Base-by-base conservation (phyloP, 2,329 filamentous ascomycete species). In the Neofusicoccum parvum region DNA sequence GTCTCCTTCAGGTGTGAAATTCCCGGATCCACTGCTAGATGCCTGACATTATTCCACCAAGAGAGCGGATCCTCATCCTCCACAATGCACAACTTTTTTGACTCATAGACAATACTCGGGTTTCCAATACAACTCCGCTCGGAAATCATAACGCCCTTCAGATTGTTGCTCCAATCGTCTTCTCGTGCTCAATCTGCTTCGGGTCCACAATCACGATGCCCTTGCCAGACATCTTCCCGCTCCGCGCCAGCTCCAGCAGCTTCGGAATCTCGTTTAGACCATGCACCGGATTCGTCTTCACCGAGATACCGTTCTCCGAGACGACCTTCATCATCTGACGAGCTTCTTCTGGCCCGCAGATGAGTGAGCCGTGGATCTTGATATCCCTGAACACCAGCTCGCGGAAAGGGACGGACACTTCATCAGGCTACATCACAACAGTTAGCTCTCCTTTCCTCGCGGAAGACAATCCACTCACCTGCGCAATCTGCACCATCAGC, bases 401-500 rank as follows among this genome's bases (percentile, higher is more conserved):
- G 1, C 70, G 71, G 65, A 81, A 81, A 0, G 80, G 79, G 14
- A 81, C 75, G 27, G 65, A 66, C 14, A 81, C 71, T 11, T 74
- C 70, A 39, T 77, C 72, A 9, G 78, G 79, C 82, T 46, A 59
- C 1, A 37, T 5, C 6, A 53, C 7, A 10, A 37, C 4, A 45
- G 39, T 17, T 17, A 5, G 43, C 14, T 5, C 7, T n/a, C 23
- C 5, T 4, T 12, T 34, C 9, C 20, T 17, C 7, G 37, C 23
- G 17, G 5, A 20, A 39, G 14, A 11, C 27, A 34, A 23, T 11
- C 71, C 9, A 76, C 74, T 1, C 70, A 72, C 20, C 73, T 87
- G 86, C n/a, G 85, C 86, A 54, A 88, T 82, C 72, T 88, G 85
- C 1, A 88, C 78, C 70, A 88, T 78, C 0, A 77, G 81, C 2